These are phyloP conservation scores for Aspergillus terreus DNA, from an alignment of 2,329 filamentous ascomycete genomes.

Conservation along the genomic window DNA sequence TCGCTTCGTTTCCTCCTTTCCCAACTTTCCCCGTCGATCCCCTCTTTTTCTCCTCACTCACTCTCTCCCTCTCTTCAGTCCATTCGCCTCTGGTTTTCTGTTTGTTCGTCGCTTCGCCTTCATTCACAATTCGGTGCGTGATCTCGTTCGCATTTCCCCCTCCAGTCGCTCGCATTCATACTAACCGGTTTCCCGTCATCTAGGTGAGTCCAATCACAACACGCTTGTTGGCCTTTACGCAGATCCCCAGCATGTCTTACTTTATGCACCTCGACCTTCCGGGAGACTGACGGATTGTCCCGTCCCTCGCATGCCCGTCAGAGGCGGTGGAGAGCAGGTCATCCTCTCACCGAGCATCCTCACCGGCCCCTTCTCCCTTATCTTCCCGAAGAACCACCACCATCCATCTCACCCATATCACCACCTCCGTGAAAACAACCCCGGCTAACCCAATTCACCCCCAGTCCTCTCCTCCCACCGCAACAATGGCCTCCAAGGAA, in stretches of 20 bases:
- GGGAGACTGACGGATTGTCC: no score
- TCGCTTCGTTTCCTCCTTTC: constrained; percentile 8
- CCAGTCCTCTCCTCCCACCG: constrained; percentile 8
- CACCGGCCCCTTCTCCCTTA: no score
- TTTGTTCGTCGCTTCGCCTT: background rate
- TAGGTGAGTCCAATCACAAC: constrained; percentile 3
- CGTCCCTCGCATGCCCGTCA: no score
- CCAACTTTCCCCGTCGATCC: constrained; percentile 4
- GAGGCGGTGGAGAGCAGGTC: no score
- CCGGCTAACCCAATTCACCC: constrained; percentile 3
- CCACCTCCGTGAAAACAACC: background rate
- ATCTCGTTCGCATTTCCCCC: no score
- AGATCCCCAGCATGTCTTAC: background rate
- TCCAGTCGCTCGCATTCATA: constrained; percentile 2
- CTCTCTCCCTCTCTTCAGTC: constrained; percentile 8
- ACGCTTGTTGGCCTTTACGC: background rate
- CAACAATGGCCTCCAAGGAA: constrained; percentile 55
- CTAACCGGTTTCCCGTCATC: background rate
- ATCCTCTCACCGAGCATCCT: no score
- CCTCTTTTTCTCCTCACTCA: constrained; percentile 5
- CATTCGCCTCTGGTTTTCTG: constrained; percentile 1
- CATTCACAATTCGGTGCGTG: background rate
- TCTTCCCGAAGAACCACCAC: no score
- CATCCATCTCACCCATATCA: no score
- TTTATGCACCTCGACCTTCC: background rate